Conservation (phyloP, 768 basidiomycete species). For the Rhizopogon rudus region DNA sequence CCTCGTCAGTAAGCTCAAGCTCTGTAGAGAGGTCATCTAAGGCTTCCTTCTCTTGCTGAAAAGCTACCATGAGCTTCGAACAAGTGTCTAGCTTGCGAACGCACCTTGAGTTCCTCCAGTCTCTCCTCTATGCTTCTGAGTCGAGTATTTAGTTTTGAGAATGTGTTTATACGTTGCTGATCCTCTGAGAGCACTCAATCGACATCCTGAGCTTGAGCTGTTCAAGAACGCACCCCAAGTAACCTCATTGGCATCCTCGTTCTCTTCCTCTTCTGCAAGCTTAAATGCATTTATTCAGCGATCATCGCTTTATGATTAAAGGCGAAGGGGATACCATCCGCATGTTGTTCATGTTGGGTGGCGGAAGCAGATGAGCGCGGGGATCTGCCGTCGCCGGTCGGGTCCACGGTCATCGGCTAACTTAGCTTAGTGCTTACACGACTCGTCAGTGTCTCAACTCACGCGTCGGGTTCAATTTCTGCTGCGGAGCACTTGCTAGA, state of each 20-base stretch:
- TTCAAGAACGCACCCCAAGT: conserved; percentile 64
- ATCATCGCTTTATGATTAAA: background rate
- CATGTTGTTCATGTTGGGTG: conserved; percentile 36
- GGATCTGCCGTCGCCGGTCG: too few species aligned
- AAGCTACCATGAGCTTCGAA: background rate
- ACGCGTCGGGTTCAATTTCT: background rate
- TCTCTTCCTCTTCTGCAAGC: conserved; percentile 76
- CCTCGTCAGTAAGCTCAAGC: conserved; percentile 86
- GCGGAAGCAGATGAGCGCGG: background rate
- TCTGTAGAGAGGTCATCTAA: conserved; percentile 86
- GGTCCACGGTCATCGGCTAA: too few species aligned
- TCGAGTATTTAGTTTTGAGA: conserved; percentile 87
- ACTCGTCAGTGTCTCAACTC: too few species aligned
- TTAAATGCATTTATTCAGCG: conserved; percentile 21
- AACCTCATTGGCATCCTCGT: conserved; percentile 69
- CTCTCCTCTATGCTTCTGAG: conserved; percentile 67
- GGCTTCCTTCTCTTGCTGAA: conserved; percentile 90
- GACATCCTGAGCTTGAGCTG: background rate
- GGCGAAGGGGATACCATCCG: conserved; percentile 45
- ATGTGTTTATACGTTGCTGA: conserved; percentile 86
- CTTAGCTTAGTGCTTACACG: too few species aligned
- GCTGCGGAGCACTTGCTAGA: background rate
- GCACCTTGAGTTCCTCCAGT: conserved; percentile 68
- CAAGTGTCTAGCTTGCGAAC: conserved; percentile 6
- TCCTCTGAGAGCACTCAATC: conserved; percentile 45